Percentiles rank a stretch among this genome's conserved stretches.
phyloP scores from a whole-genome alignment of 2,329 filamentous ascomycete species.

The Zasmidium citrigriseum region DNA sequence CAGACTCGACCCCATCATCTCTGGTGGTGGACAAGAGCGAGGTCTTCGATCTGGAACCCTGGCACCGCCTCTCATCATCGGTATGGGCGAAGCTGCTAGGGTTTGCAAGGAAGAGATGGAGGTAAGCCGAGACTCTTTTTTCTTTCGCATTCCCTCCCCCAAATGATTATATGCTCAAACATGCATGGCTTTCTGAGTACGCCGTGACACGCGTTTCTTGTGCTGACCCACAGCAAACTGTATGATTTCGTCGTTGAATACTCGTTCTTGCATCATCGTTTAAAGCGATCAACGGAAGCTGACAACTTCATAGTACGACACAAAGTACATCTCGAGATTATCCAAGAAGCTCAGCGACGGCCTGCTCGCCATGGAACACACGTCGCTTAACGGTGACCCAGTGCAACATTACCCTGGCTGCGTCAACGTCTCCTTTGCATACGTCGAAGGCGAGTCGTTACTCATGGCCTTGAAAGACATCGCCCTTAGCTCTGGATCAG shows the following conservation, averaged over 20 bases:
- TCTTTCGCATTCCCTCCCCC: conserved; percentile 18
- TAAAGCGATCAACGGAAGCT: conserved; percentile 24
- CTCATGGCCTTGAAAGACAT: conserved; percentile 99
- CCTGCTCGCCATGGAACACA: conserved; percentile 87
- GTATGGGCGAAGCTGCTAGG: conserved; percentile 93
- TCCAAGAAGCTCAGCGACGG: conserved; percentile 83
- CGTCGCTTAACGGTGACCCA: conserved; percentile 82
- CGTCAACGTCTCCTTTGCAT: conserved; percentile 97
- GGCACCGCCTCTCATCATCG: conserved; percentile 83
- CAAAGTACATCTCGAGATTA: conserved; percentile 76
- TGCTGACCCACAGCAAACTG: conserved; percentile 64
- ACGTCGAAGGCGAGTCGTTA: conserved; percentile 96
- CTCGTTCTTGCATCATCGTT: neutral
- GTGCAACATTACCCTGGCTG: conserved; percentile 89
- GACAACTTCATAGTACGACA: conserved; percentile 71
- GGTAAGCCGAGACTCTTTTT: conserved; percentile 59
- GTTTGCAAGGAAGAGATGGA: conserved; percentile 87
- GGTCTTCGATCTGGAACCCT: conserved; percentile 92
- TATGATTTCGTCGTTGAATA: conserved; percentile 51
- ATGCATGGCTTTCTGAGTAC: conserved; percentile 89
- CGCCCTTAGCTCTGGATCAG: conserved; percentile 91
- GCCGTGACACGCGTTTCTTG: conserved; percentile 55
- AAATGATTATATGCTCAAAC: conserved; percentile 80
- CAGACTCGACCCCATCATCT: conserved; percentile 93
- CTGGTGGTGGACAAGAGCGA: conserved; percentile 92